Evolutionary conservation across 2,329 filamentous ascomycete genomes (phyloP).

Genomic region (Pezicula rhizophila): DNA sequence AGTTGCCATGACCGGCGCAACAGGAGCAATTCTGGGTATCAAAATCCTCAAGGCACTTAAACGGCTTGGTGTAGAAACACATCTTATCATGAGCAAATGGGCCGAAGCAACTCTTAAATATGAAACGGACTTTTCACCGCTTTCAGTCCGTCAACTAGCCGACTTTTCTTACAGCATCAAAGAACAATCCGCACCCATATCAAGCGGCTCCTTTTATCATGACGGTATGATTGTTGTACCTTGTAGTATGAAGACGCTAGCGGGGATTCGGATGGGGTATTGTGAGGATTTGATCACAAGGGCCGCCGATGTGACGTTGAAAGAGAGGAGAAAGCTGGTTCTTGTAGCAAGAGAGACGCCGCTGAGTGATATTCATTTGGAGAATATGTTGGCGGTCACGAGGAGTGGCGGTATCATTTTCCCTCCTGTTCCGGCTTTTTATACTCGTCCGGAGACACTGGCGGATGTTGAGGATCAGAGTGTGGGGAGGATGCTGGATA

Average conservation of each 20-base stretch:
- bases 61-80: conserved; percentile 38
- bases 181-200: conserved; percentile 39
- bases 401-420: conserved; percentile 36
- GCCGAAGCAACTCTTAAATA: conserved; percentile 41
- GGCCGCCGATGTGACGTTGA: conserved; percentile 40
- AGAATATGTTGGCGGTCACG: conserved; percentile 37
- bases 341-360: conserved; percentile 37
- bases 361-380: conserved; percentile 39
- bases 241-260: conserved; percentile 43
- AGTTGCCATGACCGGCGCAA: conserved; percentile 44
- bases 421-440: conserved; percentile 39
- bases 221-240: conserved; percentile 43
- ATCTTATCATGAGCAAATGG: conserved; percentile 43
- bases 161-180: conserved; percentile 32
- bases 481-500: conserved; percentile 40
- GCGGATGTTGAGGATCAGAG: conserved; percentile 39
- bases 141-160: conserved; percentile 32
- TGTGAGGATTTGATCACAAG: conserved; percentile 40
- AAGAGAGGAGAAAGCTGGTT: conserved; percentile 35
- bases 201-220: conserved; percentile 37
- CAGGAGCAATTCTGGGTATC: conserved; percentile 38
- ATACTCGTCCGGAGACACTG: conserved; percentile 32
- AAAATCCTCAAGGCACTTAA: conserved; percentile 35
- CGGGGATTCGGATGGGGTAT: conserved; percentile 34
- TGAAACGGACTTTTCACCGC: conserved; percentile 35